Evolutionary conservation across 2,329 filamentous ascomycete genomes (phyloP).

Genomic region (Scolecobasidium constrictum): DNA sequence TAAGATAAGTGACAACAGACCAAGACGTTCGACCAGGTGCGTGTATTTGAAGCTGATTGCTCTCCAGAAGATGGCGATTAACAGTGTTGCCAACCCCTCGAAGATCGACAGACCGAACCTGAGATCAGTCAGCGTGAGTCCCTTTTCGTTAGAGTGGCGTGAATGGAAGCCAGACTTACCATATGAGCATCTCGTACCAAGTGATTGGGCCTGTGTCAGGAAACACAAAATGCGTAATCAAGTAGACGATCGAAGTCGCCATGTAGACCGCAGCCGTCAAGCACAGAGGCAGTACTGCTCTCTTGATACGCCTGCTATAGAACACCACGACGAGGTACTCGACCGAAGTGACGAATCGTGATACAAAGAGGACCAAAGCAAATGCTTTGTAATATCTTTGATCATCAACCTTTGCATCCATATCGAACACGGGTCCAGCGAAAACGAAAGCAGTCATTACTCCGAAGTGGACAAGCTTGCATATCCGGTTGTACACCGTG

Average conservation of each 20-base stretch:
- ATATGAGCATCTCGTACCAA: conserved; percentile 1
- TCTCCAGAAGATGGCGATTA: conserved; percentile 39
- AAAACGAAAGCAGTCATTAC: conserved; percentile 51
- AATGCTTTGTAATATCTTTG: conserved; percentile 5
- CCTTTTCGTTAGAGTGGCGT: too few species aligned
- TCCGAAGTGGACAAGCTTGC: conserved; percentile 45
- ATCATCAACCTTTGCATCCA: conserved; percentile 18
- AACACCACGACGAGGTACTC: conserved; percentile 6
- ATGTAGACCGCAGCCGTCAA: not conserved
- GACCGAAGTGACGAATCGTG: not conserved
- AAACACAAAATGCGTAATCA: conserved; percentile 1
- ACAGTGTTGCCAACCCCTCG: conserved; percentile 41
- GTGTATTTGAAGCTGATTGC: conserved; percentile 46
- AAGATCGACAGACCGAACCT: conserved; percentile 41
- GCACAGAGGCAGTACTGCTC: conserved; percentile 6
- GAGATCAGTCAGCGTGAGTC: conserved; percentile 27
- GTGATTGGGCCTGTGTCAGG: not conserved
- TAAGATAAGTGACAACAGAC: conserved; percentile 49
- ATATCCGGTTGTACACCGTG: conserved; percentile 47
- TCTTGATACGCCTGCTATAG: conserved; percentile 4
- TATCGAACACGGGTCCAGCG: conserved; percentile 50
- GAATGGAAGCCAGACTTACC: not conserved
- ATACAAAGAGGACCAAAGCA: conserved; percentile 5
- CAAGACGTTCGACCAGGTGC: conserved; percentile 47
- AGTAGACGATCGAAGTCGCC: not conserved